These are phyloP conservation scores for Dichomitus squalens DNA, from an alignment of 1,284 basidiomycete genomes.

Conservation along the genomic window DNA sequence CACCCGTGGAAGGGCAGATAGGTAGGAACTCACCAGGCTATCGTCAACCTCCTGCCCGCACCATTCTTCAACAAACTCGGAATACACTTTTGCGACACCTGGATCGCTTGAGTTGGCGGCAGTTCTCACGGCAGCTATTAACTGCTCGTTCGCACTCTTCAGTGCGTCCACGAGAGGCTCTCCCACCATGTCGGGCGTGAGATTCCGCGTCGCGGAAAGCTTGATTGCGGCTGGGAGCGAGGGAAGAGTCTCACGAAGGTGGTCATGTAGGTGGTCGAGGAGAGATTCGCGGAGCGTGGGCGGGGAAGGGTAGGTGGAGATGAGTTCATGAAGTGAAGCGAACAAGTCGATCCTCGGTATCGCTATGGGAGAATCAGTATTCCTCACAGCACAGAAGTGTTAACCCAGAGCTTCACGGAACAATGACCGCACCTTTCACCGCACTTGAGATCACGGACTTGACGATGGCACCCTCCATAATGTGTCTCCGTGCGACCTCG, in stretches of 20 bases:
- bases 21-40: constrained; percentile 50
- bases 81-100: constrained; percentile 50
- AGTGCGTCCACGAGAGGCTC: constrained; percentile 59
- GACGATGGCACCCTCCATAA: constrained; percentile 74
- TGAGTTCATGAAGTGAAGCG: constrained; percentile 51
- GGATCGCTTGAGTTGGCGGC: constrained; percentile 24
- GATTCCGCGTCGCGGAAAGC: constrained; percentile 51
- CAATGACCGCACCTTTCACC: constrained; percentile 53
- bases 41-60: constrained; percentile 49
- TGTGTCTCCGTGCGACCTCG: constrained; percentile 55
- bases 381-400: not conserved
- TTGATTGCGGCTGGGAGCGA: constrained; percentile 52
- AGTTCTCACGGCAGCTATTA: constrained; percentile 38
- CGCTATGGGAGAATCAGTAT: constrained; percentile 40
- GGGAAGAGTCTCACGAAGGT: constrained; percentile 48
- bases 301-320: constrained; percentile 58
- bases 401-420: not conserved
- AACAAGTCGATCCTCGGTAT: constrained; percentile 63
- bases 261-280: constrained; percentile 56
- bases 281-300: constrained; percentile 47
- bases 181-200: constrained; percentile 42
- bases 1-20: not conserved
- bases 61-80: constrained; percentile 59
- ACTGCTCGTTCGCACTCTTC: constrained; percentile 58
- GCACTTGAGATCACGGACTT: constrained; percentile 68